phyloP scores from a whole-genome alignment of 176 grass and related monocot species.

The Oryza officinalis region DNA sequence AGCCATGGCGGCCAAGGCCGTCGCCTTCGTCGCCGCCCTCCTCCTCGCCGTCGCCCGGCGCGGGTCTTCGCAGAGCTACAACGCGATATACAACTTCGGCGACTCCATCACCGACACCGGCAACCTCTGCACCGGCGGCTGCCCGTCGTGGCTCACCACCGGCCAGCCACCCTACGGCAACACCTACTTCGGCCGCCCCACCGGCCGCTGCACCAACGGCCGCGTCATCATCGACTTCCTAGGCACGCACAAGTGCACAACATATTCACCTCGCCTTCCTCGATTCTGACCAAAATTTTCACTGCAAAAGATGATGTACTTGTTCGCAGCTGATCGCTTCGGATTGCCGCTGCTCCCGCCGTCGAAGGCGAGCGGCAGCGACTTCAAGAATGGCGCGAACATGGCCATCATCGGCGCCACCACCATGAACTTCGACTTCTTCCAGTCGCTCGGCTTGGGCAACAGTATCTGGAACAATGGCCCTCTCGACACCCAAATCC shows the following conservation, averaged over 20 bases:
- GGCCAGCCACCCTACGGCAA: constrained; percentile 64
- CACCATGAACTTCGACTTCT: constrained; percentile 64
- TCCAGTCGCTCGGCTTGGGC: constrained; percentile 53
- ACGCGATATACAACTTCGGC: constrained; percentile 77
- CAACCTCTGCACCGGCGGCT: constrained; percentile 51
- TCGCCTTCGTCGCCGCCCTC: constrained; percentile 17
- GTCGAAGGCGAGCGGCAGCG: constrained; percentile 49
- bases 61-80: constrained; percentile 46
- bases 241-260: constrained; percentile 4
- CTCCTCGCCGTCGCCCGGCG: constrained; percentile 20
- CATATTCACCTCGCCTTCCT: background rate
- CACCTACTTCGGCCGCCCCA: constrained; percentile 69
- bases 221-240: constrained; percentile 74
- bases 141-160: constrained; percentile 49
- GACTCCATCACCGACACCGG: constrained; percentile 83
- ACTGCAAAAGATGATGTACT: background rate
- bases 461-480: constrained; percentile 69
- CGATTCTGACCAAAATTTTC: background rate
- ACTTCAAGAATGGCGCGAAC: constrained; percentile 72
- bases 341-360: constrained; percentile 71
- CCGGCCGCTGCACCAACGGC: constrained; percentile 72
- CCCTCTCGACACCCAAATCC: constrained; percentile 62
- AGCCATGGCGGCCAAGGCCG: background rate
- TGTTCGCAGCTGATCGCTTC: constrained; percentile 57
- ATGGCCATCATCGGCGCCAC: constrained; percentile 92